Base-by-base conservation (phyloP, 345 rosid species). In the Anacardium occidentale region DNA sequence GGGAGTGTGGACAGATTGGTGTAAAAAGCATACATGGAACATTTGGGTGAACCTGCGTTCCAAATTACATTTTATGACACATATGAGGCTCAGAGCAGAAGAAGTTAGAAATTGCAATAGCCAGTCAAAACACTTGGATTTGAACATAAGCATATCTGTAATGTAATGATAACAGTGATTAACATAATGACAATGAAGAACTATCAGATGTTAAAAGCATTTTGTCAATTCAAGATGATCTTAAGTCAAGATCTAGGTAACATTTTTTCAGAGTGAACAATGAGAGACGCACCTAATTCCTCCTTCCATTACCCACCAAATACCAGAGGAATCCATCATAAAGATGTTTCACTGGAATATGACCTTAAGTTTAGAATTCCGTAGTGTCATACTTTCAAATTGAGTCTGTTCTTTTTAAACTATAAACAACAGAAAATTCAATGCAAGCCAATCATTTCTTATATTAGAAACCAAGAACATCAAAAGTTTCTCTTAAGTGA, bases 11-110 rank as follows among this genome's bases (percentile, higher is more conserved):
- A 63, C 98, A 95, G 85, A 92, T 95, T 62, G 99, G 99, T 12
- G 98, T 95, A 57, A 95, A 95, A 66, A 95, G 74, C 98, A 95
- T 95, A 81, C 99, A 95, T 51, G 99, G 98, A 84, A 95, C 98
- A 74, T 92, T 95, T 69, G 99, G 99, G 88, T 95, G 99, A 77
- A 95, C 98, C 99, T 95, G 88, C 84, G 57, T 76, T 78, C 51
- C 69, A 55, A 64, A 66, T 60, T 42, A 26, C 18, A 68, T 56
- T 56, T 0, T 9, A 52, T 15, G 62, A 73, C 13, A 62, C 57
- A 68, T 48, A 22, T 22, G 21, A 60, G 25, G 7, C 15, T 59
- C 20, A 7, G 51, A 10, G 4, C 55, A 20, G 44, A 37, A 74
- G 53, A 44, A 9, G 37, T 37, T 5, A 55, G 69, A 45, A 67